Percentiles rank a stretch among this genome's conserved stretches.
phyloP scores from a whole-genome alignment of 2,329 filamentous ascomycete genomes.

The Monilinia fructigena region DNA sequence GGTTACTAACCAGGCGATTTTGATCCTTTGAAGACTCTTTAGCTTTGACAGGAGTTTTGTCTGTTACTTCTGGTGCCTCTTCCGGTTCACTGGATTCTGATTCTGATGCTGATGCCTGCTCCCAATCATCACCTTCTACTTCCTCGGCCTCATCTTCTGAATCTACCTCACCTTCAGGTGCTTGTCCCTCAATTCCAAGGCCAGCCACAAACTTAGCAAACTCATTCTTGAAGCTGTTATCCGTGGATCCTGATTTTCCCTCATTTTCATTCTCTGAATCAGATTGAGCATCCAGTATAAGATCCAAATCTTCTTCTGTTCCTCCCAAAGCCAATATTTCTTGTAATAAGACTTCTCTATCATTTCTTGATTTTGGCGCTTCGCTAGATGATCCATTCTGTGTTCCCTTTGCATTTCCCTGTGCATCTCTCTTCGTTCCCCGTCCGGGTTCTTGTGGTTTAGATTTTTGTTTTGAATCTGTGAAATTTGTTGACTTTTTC shows the following conservation, averaged over 20 bases:
- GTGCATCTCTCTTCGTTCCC: slow-evolving; percentile 39
- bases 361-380: slow-evolving; percentile 26
- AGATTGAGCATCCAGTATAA: slow-evolving; percentile 56
- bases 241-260: slow-evolving; percentile 37
- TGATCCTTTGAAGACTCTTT: slow-evolving; percentile 32
- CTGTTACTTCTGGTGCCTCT: slow-evolving; percentile 38
- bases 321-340: slow-evolving; percentile 66
- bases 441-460: slow-evolving; percentile 32
- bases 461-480: slow-evolving; percentile 20
- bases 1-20: slow-evolving; percentile 40
- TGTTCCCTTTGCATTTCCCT: slow-evolving; percentile 37
- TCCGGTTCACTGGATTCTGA: slow-evolving; percentile 41
- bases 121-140: slow-evolving; percentile 40
- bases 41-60: slow-evolving; percentile 17
- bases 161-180: slow-evolving; percentile 38
- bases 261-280: slow-evolving; percentile 45
- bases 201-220: slow-evolving; percentile 52
- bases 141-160: slow-evolving; percentile 42
- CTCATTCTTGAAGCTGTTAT: slow-evolving; percentile 51
- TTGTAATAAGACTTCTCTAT: slow-evolving; percentile 48
- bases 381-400: slow-evolving; percentile 32
- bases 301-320: slow-evolving; percentile 61
- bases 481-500: slow-evolving; percentile 34
- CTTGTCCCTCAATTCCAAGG: slow-evolving; percentile 49
- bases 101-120: slow-evolving; percentile 34